Conservation (phyloP, 2,329 filamentous ascomycete genomes). For the Penicillium sp. region DNA sequence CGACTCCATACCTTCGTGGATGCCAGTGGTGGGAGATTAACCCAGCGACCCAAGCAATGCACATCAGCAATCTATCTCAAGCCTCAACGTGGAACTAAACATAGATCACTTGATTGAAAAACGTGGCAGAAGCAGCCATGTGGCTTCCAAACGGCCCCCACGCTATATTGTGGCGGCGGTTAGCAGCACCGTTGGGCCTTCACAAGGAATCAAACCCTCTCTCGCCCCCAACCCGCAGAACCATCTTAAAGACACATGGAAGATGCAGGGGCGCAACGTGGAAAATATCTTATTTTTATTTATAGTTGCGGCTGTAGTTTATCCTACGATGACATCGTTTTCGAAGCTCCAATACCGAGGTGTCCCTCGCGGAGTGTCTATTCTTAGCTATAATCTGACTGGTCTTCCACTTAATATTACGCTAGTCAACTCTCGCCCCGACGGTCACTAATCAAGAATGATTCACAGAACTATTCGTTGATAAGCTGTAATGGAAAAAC, state of each 20-base stretch:
- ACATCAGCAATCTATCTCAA: background rate
- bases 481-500: background rate
- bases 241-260: background rate
- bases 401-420: too few species aligned
- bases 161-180: background rate
- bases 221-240: background rate
- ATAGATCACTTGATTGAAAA: background rate
- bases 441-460: background rate
- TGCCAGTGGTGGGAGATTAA: too few species aligned
- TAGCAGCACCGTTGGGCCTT: background rate
- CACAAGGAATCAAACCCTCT: background rate
- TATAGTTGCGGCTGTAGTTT: constrained; percentile 5
- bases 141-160: background rate
- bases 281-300: constrained; percentile 20
- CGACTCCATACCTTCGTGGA: background rate
- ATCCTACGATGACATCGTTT: background rate
- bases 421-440: background rate
- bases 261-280: constrained; percentile 19
- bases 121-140: background rate
- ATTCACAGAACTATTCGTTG: background rate
- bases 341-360: background rate
- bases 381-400: constrained; percentile 13
- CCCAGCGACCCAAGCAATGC: too few species aligned
- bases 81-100: background rate
- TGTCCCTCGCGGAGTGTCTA: background rate